Evolutionary conservation across 2,329 filamentous ascomycete species (phyloP), one percentile per base, ranked within the genome.

Genomic region (Colletotrichum sp.): DNA sequence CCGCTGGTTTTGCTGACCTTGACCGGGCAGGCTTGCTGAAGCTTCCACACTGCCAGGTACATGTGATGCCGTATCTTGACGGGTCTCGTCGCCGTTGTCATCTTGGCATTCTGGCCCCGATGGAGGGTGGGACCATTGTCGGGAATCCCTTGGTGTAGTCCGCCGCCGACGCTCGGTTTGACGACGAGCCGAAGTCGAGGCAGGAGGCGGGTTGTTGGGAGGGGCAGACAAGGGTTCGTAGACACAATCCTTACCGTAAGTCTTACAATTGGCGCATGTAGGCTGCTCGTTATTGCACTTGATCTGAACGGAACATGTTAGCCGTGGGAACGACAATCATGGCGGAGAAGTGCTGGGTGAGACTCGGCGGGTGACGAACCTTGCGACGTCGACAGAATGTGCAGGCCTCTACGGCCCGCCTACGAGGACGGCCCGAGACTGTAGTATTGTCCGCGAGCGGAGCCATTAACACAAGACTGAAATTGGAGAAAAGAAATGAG

Each of bases 271-370:
- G 36, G 83, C 83, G 75, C 88, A 89, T 34, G 79, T 80, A 5
- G 87, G 88, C 66, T 83, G 81, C 62, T 86, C 86, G 27, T 84
- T 84, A 73, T 87, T 88, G 79, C 88, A 90, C 78, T 88, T 89
- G 80, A 90, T 86, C 88, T 90, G 39, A n/a, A 25, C 16, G 48
- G 12, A 52, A 27, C 6, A 43, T 6, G 36, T 71, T 61, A 74
- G 75, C 25, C 66, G 9, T 56, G 27, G 56, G 36, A 70, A 48
- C 22, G 27, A 16, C 55, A 58, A 12, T 55, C 22, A 30, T 58
- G 2, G 15, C 25, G 15, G 58, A 32, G 18, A n/a, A 61, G 27
- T 61, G 16, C 28, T 61, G 18, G 2, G 25, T 25, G 43, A 52
- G n/a, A 25, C 43, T 52, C n/a, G n/a, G n/a, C n/a, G 43, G 43